Base-by-base conservation (phyloP, 2,329 filamentous ascomycete genomes). In the Apiospora arundinis region DNA sequence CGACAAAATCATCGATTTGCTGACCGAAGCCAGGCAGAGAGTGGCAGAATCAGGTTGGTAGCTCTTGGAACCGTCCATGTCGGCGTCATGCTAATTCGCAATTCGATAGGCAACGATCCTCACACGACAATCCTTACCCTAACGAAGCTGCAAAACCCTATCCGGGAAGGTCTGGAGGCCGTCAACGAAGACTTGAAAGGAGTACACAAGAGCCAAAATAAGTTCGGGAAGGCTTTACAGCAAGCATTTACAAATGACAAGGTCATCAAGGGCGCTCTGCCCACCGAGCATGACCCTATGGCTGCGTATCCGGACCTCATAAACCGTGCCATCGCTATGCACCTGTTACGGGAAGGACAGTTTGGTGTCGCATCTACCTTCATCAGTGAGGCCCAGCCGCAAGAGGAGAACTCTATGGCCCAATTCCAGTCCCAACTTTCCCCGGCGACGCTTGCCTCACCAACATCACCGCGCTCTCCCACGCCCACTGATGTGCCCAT, bases 301-400 rank as follows among this genome's bases (percentile, higher is more conserved):
- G 91, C 90, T 1, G 89, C 91, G 25, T 91, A 97, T 75, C 88
- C 92, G 4, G 86, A 88, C 21, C 87, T 98, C 16, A 94, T 98
- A 79, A 97, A 98, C 82, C 91, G 95, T 71, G 95, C 96, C 8
- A 97, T 99, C 76, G 93, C 93, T 12, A 98, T 98, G 95, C 96
- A 99, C 79, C 88, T 99, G 28, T 88, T 99, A 49, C 93, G 96
- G 52, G 95, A 98, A 83, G 96, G 96, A 67, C 93, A 97, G 79
- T 99, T 99, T 81, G 88, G 87, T 28, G 95, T 97, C 2, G 95
- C 95, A 16, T 91, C 92, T 21, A 94, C 92, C 1, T 98, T 99
- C 76, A 89, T 97, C 67, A 85, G 88, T 18, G 96, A 98, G 84
- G 89, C 85, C 21, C 82, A 84, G 72, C 81, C 84, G 14, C 75